Evolutionary conservation across 441 rosid genomes (phyloP).

Genomic region (Adansonia gregorii): DNA sequence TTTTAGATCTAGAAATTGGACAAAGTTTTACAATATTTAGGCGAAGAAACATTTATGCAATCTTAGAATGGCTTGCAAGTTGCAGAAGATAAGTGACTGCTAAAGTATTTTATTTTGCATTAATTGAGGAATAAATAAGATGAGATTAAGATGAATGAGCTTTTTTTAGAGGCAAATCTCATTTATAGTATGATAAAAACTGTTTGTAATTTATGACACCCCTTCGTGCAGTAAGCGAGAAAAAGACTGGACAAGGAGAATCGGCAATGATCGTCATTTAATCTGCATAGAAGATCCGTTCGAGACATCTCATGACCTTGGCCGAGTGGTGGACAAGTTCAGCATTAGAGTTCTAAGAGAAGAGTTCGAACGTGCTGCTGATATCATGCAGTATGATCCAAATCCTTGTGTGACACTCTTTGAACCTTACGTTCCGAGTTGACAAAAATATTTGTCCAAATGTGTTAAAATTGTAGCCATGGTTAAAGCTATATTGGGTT

Average conservation of each 20-base stretch:
- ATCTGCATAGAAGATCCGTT: conserved; percentile 99
- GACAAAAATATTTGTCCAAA: conserved; percentile 12
- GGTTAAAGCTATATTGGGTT: conserved; percentile 18
- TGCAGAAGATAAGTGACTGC: background rate
- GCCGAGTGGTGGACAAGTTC: conserved; percentile 88
- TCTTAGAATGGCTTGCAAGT: background rate
- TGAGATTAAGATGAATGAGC: background rate
- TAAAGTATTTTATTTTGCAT: background rate
- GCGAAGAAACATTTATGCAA: background rate
- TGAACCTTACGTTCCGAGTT: conserved; percentile 59
- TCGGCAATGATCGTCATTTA: conserved; percentile 93
- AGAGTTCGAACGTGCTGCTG: conserved; percentile 96
- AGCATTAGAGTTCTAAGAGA: conserved; percentile 86
- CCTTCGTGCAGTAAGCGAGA: conserved; percentile 65
- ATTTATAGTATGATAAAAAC: background rate
- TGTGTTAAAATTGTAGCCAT: conserved; percentile 28
- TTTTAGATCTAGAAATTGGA: background rate
- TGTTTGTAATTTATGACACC: background rate
- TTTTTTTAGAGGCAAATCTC: background rate
- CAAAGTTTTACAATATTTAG: background rate
- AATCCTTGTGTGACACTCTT: conserved; percentile 71
- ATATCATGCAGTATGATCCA: conserved; percentile 70
- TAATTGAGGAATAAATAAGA: background rate
- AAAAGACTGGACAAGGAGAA: conserved; percentile 93
- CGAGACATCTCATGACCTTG: conserved; percentile 78